phyloP scores from a whole-genome alignment of 257 asterid genomes.

The Haberlea rhodopensis region DNA sequence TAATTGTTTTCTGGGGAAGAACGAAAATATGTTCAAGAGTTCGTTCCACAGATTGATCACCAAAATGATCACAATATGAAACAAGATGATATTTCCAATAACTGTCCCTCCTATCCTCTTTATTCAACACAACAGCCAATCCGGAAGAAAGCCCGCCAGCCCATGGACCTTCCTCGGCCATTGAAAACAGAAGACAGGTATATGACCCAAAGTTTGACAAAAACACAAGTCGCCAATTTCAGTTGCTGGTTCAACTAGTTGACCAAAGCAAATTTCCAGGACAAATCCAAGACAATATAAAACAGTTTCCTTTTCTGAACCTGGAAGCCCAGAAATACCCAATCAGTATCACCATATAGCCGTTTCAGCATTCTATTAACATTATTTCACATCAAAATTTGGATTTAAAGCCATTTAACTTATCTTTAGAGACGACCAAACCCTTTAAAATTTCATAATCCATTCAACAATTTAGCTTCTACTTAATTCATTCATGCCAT shows the following conservation, averaged over 20 bases:
- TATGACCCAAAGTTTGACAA: constrained; percentile 17
- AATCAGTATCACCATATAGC: constrained; percentile 16
- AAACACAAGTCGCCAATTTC: constrained; percentile 10
- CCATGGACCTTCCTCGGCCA: constrained; percentile 85
- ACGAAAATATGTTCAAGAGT: constrained; percentile 84
- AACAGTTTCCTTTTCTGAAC: constrained; percentile 31
- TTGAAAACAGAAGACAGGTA: constrained; percentile 35
- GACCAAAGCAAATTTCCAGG: constrained; percentile 14
- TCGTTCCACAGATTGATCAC: constrained; percentile 88
- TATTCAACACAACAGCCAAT: constrained; percentile 76
- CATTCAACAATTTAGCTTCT: neutral
- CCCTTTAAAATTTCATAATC: neutral
- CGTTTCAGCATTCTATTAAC: constrained; percentile 7
- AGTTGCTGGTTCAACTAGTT: constrained; percentile 26
- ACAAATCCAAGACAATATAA: constrained; percentile 22
- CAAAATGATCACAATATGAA: constrained; percentile 79
- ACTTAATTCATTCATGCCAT: neutral
- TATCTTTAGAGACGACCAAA: constrained; percentile 1
- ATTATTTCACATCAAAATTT: neutral
- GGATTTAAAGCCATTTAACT: constrained; percentile 17
- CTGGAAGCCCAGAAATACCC: constrained; percentile 31
- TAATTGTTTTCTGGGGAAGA: constrained; percentile 70
- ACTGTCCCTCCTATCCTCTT: constrained; percentile 55
- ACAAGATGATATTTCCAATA: constrained; percentile 65
- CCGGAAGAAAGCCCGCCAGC: constrained; percentile 83